Percentiles rank a stretch among this genome's conserved stretches.
Conservation (phyloP, 148 eudicot genomes). For the Diospyros kaki region DNA sequence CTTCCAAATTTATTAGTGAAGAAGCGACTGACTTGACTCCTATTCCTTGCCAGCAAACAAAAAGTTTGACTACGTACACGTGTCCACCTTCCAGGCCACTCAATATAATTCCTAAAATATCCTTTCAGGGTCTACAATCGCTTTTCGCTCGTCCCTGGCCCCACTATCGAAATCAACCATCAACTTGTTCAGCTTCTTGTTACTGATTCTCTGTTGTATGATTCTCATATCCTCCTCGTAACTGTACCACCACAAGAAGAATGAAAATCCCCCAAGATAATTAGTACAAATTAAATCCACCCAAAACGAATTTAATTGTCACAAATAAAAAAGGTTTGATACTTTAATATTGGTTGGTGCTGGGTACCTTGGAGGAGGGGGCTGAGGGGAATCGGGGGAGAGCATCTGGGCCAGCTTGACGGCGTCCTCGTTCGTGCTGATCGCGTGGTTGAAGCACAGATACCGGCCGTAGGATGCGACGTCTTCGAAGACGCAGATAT, state of each 20-base stretch:
- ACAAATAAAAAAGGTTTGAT: too few species aligned
- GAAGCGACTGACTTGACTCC: too few species aligned
- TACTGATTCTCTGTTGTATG: slow-evolving; percentile 44
- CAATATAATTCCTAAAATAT: too few species aligned
- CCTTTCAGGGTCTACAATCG: too few species aligned
- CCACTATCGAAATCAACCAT: slow-evolving; percentile 35
- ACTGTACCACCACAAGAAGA: slow-evolving; percentile 9
- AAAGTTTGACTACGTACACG: too few species aligned
- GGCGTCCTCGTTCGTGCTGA: slow-evolving; percentile 35
- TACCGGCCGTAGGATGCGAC: slow-evolving; percentile 57
- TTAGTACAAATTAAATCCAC: not conserved
- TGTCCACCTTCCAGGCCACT: too few species aligned
- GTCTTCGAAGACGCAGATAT: slow-evolving; percentile 55
- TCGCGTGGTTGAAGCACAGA: slow-evolving; percentile 53
- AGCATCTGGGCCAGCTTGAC: slow-evolving; percentile 38
- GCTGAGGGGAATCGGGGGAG: slow-evolving; percentile 26
- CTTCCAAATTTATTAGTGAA: too few species aligned
- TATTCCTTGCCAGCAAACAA: too few species aligned
- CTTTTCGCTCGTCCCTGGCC: too few species aligned
- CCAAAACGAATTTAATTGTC: not conserved
- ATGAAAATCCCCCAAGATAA: not conserved
- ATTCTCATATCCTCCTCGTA: slow-evolving; percentile 18
- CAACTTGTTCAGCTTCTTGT: slow-evolving; percentile 43
- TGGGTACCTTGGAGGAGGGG: not conserved
- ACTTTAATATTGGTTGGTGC: too few species aligned